phyloP scores from a whole-genome alignment of 2,329 filamentous ascomycete genomes.

The Setomelanomma holmii region DNA sequence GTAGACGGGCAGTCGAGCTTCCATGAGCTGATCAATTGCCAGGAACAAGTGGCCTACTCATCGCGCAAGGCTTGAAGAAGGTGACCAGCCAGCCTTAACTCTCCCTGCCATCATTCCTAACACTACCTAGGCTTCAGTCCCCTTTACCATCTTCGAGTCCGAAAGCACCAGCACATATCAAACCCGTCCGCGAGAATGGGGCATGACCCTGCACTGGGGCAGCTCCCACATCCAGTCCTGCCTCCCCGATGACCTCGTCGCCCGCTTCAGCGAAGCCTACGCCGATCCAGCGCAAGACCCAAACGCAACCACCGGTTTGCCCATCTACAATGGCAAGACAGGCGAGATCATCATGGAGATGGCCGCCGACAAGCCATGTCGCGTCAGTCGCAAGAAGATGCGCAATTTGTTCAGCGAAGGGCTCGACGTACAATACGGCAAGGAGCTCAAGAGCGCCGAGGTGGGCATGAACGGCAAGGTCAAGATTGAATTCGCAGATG shows the following conservation, averaged over 20 bases:
- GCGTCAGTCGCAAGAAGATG: slow-evolving; percentile 31
- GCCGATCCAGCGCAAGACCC: slow-evolving; percentile 23
- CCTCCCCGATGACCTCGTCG: slow-evolving; percentile 23
- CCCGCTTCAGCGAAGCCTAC: slow-evolving; percentile 31
- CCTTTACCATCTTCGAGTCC: slow-evolving; percentile 23
- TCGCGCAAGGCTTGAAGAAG: slow-evolving; percentile 6
- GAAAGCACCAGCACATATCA: slow-evolving; percentile 18
- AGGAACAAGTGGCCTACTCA: slow-evolving; percentile 4
- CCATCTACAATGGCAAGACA: slow-evolving; percentile 34
- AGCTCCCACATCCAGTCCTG: slow-evolving; percentile 22
- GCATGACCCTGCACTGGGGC: slow-evolving; percentile 37
- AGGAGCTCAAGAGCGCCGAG: slow-evolving; percentile 15
- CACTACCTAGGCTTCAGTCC: slow-evolving; percentile 1
- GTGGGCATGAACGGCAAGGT: slow-evolving; percentile 19
- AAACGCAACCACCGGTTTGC: slow-evolving; percentile 26
- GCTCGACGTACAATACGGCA: slow-evolving; percentile 29
- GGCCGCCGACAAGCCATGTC: slow-evolving; percentile 24
- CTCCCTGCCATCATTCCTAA: not conserved
- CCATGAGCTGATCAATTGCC: not conserved
- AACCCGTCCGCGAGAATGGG: slow-evolving; percentile 33
- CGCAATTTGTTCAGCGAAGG: slow-evolving; percentile 30
- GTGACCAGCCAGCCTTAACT: not conserved
- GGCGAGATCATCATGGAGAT: slow-evolving; percentile 32
- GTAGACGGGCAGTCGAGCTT: not conserved
- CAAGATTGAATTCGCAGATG: slow-evolving; percentile 27